Conservation (phyloP, 2,329 filamentous ascomycete species). For the Diaporthe citriasiana region DNA sequence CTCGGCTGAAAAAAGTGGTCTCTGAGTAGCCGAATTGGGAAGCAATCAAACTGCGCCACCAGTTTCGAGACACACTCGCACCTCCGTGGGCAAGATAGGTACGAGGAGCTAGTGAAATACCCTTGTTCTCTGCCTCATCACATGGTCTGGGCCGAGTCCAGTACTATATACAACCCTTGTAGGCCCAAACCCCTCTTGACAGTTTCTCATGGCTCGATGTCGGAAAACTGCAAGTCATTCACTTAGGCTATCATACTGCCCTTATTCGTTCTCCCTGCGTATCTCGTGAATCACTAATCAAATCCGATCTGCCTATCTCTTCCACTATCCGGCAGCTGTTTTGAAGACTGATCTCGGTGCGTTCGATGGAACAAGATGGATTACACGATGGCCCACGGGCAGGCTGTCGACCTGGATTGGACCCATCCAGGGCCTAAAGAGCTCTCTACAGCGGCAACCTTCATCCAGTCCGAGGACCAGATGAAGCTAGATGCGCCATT, state of each 20-base stretch:
- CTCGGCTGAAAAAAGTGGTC: neutral
- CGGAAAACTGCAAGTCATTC: neutral
- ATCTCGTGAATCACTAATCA: neutral
- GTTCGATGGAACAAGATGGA: neutral
- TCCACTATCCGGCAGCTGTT: neutral
- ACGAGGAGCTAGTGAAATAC: neutral
- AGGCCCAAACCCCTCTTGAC: neutral
- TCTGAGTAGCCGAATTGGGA: neutral
- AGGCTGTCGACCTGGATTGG: conserved; percentile 27
- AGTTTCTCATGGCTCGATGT: too few relatives aligned
- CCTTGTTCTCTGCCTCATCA: neutral
- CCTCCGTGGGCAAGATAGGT: neutral
- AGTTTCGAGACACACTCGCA: neutral
- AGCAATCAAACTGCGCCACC: neutral
- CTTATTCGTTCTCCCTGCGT: neutral
- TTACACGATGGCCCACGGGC: neutral
- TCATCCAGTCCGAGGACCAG: conserved; percentile 25
- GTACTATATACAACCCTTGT: neutral
- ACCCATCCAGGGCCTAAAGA: conserved; percentile 13
- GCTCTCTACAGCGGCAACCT: conserved; percentile 6
- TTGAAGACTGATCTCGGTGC: neutral
- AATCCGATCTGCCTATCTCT: neutral
- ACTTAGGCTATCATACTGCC: neutral
- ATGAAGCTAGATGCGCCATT: neutral
- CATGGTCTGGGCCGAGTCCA: neutral